A percentile compares a stretch with the other conserved stretches of the same genome.
Evolutionary conservation across 139 green algal genomes (phyloP).

Genomic region (Chlorella sorokiniana): DNA sequence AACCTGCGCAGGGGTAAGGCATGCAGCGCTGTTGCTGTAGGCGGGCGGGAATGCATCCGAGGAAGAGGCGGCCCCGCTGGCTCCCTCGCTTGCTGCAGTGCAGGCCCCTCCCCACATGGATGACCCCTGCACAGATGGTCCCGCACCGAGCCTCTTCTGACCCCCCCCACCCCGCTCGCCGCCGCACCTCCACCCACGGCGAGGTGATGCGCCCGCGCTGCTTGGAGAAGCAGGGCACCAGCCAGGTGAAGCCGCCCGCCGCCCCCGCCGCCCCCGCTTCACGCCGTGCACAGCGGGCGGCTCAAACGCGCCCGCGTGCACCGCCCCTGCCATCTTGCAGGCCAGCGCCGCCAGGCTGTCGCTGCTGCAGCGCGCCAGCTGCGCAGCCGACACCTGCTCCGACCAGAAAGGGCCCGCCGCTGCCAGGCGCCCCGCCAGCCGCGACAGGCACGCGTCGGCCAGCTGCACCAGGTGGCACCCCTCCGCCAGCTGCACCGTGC

Average conservation of each 20-base stretch:
- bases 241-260: slow-evolving; percentile 24
- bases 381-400: slow-evolving; percentile 1
- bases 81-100: too few relatives aligned
- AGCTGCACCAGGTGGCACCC: slow-evolving; percentile 5
- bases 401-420: slow-evolving; percentile 5
- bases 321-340: slow-evolving; percentile 22
- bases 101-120: too few relatives aligned
- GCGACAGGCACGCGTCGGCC: slow-evolving; percentile 9
- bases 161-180: neutral
- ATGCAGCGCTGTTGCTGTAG: neutral
- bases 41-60: neutral
- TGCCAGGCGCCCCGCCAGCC: slow-evolving; percentile 12
- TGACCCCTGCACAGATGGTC: too few relatives aligned
- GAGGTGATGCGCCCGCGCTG: slow-evolving; percentile 10
- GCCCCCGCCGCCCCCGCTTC: neutral
- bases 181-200: slow-evolving; percentile 10
- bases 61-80: too few relatives aligned
- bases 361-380: slow-evolving; percentile 10
- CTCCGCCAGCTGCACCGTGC: slow-evolving; percentile 16
- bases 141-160: neutral
- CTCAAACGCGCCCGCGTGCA: slow-evolving; percentile 25
- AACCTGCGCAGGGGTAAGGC: neutral
- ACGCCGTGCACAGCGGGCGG: slow-evolving; percentile 6
- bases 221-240: slow-evolving; percentile 9
- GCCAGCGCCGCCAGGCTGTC: slow-evolving; percentile 14